Evolutionary conservation across 2,329 filamentous ascomycete species (phyloP), one percentile per base, ranked within the genome.

Genomic region (Arthrobotrys entomopaga): DNA sequence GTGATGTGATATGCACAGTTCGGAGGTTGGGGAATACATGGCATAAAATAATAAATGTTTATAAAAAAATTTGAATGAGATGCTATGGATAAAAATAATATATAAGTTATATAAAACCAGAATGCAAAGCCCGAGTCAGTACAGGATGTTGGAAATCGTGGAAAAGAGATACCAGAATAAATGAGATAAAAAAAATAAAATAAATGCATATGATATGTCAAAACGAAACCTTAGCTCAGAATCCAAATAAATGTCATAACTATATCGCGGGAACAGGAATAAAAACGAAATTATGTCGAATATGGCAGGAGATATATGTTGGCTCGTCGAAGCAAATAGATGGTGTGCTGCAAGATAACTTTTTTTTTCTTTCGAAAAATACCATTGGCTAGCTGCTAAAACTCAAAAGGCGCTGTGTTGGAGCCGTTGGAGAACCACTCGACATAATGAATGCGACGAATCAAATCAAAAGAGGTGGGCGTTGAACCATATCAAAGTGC

Each of bases 361-460:
- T 43, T 43, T 54, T 48, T 63, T 40, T 15, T 43, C 29, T 54
- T 48, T 16, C 20, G 15, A 46, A 58, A 26, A 29, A 53, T 64
- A 46, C 57, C 52, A 64, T 61, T 56, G 57, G 65, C 65, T 57
- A 49, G 58, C 58, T 63, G 57, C 42, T 52, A 46, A 43, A 43
- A 48, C 43, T n/a, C 11, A 11, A 34, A 56, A 56, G 20, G 56
- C 56, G 56, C 56, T 59, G 56, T 59, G 56, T 59, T 59, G 56
- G 56, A 43, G 15, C 10, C 46, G 53, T 59, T 59, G 56, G 56
- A 59, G 40, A 59, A 48, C 40, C 20, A 59, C 56, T 40, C 56
- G 20, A 40, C 43, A 20, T 4, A 46, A 59, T 16, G 56, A 59
- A 59, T 59, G 56, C 56, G 56, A 59, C 56, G 56, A 59, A 59